A percentile compares a stretch with the other conserved stretches of the same genome.
These are phyloP conservation scores for Arthrocladium fulminans DNA, from an alignment of 2,329 filamentous ascomycete species.

Conservation along the genomic window DNA sequence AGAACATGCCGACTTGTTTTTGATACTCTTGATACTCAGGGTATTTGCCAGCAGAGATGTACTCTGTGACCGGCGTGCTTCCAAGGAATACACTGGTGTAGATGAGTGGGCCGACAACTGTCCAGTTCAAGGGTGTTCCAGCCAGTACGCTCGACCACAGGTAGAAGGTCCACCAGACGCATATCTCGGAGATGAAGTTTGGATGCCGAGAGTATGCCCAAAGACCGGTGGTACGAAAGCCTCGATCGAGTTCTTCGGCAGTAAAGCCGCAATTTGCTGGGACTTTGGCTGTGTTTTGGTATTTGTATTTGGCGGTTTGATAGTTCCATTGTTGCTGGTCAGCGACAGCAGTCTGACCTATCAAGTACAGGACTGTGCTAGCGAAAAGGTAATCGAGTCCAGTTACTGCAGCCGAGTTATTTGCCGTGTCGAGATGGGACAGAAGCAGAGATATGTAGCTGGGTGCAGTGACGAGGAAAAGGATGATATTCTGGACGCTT, in stretches of 20 bases:
- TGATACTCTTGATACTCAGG: slow-evolving; percentile 81
- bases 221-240: slow-evolving; percentile 74
- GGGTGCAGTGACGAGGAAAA: slow-evolving; percentile 69
- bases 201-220: slow-evolving; percentile 87
- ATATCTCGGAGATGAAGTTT: slow-evolving; percentile 88
- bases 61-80: slow-evolving; percentile 80
- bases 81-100: slow-evolving; percentile 79
- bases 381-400: slow-evolving; percentile 51
- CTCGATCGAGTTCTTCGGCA: slow-evolving; percentile 73
- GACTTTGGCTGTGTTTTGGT: slow-evolving; percentile 63
- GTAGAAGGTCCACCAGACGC: slow-evolving; percentile 81
- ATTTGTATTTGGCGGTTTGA: slow-evolving; percentile 70
- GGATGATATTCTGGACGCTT: slow-evolving; percentile 69
- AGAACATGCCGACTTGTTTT: slow-evolving; percentile 69
- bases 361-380: slow-evolving; percentile 46
- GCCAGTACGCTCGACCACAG: slow-evolving; percentile 75
- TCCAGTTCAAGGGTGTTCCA: slow-evolving; percentile 67
- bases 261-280: slow-evolving; percentile 50
- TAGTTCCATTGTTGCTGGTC: slow-evolving; percentile 92
- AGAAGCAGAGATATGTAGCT: slow-evolving; percentile 74
- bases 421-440: slow-evolving; percentile 50
- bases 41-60: slow-evolving; percentile 73
- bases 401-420: slow-evolving; percentile 39
- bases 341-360: slow-evolving; percentile 66
- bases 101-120: slow-evolving; percentile 56